Percentiles rank a stretch among this genome's conserved stretches.
These are phyloP conservation scores for Colletotrichum nymphaeae DNA, from an alignment of 2,329 filamentous ascomycete species.

Conservation along the genomic window DNA sequence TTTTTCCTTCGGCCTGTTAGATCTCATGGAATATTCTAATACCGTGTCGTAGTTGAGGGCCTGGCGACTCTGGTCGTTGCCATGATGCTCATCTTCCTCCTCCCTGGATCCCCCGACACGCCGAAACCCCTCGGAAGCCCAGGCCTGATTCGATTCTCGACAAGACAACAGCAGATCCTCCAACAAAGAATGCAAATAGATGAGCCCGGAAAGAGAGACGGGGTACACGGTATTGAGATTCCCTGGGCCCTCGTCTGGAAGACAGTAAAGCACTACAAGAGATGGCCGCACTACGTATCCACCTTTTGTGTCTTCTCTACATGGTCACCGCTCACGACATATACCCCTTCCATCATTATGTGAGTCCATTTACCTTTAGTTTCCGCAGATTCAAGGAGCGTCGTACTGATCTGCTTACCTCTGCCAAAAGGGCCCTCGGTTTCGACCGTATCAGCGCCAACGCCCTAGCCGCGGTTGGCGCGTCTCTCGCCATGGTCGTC, in stretches of 20 bases:
- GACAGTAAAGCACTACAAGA: constrained; percentile 55
- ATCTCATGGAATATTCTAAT: background rate
- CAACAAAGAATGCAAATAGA: constrained; percentile 48
- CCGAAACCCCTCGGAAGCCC: constrained; percentile 51
- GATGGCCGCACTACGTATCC: constrained; percentile 61
- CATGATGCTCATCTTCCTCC: constrained; percentile 51
- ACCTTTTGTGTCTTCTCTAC: constrained; percentile 64
- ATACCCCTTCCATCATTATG: constrained; percentile 59
- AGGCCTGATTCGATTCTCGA: constrained; percentile 51
- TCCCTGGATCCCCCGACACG: constrained; percentile 55
- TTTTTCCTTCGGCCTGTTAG: too few relatives aligned
- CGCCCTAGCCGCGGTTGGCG: constrained; percentile 56
- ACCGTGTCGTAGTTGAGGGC: constrained; percentile 51
- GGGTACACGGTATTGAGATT: constrained; percentile 50
- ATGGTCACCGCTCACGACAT: constrained; percentile 63
- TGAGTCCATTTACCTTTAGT: constrained; percentile 17
- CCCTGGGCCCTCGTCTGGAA: constrained; percentile 52
- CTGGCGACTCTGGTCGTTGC: constrained; percentile 55
- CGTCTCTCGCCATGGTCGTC: constrained; percentile 56
- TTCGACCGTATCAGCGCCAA: constrained; percentile 59
- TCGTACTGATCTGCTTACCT: background rate
- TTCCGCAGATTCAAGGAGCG: background rate
- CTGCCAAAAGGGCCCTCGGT: constrained; percentile 49
- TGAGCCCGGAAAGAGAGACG: constrained; percentile 44
- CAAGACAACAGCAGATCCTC: constrained; percentile 47